These are phyloP conservation scores for Aspergillus quadrilineatus DNA, from an alignment of 2,329 filamentous ascomycete species.

Conservation along the genomic window DNA sequence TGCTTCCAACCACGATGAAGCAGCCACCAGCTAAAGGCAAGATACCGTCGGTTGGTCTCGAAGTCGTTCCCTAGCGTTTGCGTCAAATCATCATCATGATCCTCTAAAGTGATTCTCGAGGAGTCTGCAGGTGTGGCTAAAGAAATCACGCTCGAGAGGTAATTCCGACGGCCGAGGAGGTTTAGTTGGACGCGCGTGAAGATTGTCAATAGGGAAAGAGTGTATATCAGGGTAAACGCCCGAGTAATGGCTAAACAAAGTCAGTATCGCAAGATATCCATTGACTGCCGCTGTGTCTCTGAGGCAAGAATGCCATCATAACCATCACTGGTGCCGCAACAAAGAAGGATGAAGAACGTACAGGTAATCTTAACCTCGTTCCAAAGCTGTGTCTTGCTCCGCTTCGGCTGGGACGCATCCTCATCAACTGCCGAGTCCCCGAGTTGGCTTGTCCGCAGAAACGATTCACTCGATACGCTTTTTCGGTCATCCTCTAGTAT, in stretches of 20 bases:
- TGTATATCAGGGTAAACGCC: constrained; percentile 89
- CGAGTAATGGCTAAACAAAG: constrained; percentile 71
- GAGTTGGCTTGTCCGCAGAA: constrained; percentile 77
- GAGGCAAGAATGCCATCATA: too few relatives aligned
- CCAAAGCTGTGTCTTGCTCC: constrained; percentile 92
- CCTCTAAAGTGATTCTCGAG: constrained; percentile 82
- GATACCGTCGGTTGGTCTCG: constrained; percentile 89
- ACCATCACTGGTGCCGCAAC: background rate
- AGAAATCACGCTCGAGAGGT: constrained; percentile 91
- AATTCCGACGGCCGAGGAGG: constrained; percentile 89
- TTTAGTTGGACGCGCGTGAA: constrained; percentile 95
- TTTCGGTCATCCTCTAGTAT: constrained; percentile 78
- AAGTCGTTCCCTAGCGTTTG: constrained; percentile 89
- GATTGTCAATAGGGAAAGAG: constrained; percentile 81
- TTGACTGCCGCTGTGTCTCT: background rate
- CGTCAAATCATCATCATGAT: constrained; percentile 87
- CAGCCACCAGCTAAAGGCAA: constrained; percentile 98
- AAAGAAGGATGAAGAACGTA: constrained; percentile 40
- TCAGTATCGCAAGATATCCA: constrained; percentile 12
- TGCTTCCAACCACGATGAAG: constrained; percentile 86
- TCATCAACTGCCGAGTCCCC: constrained; percentile 56
- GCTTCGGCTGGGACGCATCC: constrained; percentile 56
- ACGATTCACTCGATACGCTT: constrained; percentile 77
- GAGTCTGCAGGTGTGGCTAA: constrained; percentile 73
- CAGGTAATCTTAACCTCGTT: constrained; percentile 95